These are phyloP conservation scores for Glomus cerebriforme DNA, from an alignment of 192 early-diverging fungal genomes.

Conservation along the genomic window DNA sequence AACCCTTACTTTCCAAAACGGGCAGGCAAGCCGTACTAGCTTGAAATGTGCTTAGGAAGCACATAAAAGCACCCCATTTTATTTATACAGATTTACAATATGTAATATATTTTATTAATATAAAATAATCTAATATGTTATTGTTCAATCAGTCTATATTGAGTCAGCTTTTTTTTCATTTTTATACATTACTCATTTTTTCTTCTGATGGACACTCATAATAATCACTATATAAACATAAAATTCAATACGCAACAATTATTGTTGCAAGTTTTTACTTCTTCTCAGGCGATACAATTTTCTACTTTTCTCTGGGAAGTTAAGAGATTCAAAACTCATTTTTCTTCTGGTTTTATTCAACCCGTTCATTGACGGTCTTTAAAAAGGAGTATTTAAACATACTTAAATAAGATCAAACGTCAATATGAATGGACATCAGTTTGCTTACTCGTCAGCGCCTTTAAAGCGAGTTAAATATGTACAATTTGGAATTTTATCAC, in stretches of 20 bases:
- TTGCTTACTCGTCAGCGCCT: conserved; percentile 78
- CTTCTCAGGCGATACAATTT: conserved; percentile 5
- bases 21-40: background rate
- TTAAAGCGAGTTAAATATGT: conserved; percentile 84
- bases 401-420: conserved; percentile 21
- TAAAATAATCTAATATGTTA: background rate
- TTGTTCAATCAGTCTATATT: background rate
- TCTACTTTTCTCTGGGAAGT: conserved; percentile 12
- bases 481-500: conserved; percentile 95
- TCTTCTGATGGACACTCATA: conserved; percentile 4
- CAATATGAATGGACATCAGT: conserved; percentile 59
- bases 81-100: background rate
- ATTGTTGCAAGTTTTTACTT: conserved; percentile 7
- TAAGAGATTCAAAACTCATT: background rate
- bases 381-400: background rate
- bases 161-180: conserved; percentile 14
- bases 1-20: background rate
- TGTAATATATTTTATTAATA: conserved; percentile 2
- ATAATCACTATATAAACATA: conserved; percentile 27
- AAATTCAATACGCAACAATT: background rate
- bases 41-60: background rate
- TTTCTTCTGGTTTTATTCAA: conserved; percentile 3
- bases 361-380: background rate
- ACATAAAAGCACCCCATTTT: conserved; percentile 16
- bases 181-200: background rate